Evolutionary conservation across 2,329 filamentous ascomycete species (phyloP), one percentile per base, ranked within the genome.

Genomic region (Cladosporium sp.): DNA sequence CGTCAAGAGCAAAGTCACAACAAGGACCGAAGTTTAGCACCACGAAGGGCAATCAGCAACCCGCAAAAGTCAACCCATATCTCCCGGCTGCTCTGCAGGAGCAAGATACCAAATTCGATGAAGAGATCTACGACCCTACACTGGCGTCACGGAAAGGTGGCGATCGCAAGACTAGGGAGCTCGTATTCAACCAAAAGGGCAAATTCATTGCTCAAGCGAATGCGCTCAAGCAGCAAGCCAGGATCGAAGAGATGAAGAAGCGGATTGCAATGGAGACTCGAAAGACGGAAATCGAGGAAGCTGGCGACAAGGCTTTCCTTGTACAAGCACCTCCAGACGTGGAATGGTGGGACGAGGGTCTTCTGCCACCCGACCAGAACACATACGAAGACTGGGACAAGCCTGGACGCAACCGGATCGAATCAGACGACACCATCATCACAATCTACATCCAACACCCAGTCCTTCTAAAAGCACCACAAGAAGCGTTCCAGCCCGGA

Each of bases 201-300:
- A 98, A 98, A 84, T 98, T 97, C 75, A 97, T 98, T 67, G 90
- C 93, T 69, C 94, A 98, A 79, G 95, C 91, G 8, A 94, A 92
- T 76, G 93, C 93, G 65, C 81, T 97, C 62, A 89, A 95, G 68
- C 87, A 92, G 67, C 93, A 97, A 79, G 92, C 90, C 50, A 90
- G 91, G 60, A 83, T 99, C 31, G 96, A 99, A 81, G 90, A 90
- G 68, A 94, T 99, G 88, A 98, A 98, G 80, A 93, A 90, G 81
- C 87, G 91, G 65, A 96, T 99, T 71, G 94, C 94, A 1, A 91
- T 90, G 71, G 89, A 92, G 72, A 91, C 93, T 12, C 87, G 93
- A 66, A 94, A 93, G 76, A 92, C 91, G n/a, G 93, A 93, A 56
- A 91, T 98, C 68, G 94, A 98, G 73, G 94, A 98, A 76, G 94